Evolutionary conservation across 371 early-diverging fungal genomes (phyloP), one percentile per base, ranked within the genome.

Genomic region (Syncephalastrum sp.): DNA sequence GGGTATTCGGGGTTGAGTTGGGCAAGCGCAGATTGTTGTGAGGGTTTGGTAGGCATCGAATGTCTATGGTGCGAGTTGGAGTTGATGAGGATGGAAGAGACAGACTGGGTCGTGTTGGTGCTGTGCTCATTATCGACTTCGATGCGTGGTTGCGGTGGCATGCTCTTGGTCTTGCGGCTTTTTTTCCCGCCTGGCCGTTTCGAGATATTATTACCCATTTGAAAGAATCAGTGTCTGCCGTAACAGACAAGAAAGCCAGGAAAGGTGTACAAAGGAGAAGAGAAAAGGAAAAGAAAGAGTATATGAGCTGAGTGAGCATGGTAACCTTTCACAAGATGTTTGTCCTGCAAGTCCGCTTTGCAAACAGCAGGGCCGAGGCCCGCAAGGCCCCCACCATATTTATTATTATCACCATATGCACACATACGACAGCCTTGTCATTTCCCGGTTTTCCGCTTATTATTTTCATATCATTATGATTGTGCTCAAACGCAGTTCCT

Each of bases 1-100:
- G 78, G 78, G 47, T 74, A 77, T 33, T 77, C 73, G n/a, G 78
- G 78, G 49, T 77, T 77, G 13, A 77, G 38, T 47, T 72, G 75
- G n/a, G 75, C 63, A 17, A 77, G 54, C 6, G 77, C 53, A 15
- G 63, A 58, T 33, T 33, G 38, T 12, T 33, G 38, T 33, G 38
- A 33, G 10, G 38, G 38, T 33, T 33, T 33, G 12, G 42, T 23
- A 44, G 59, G 55, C 25, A 53, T 29, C n/a, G 55, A 55, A 19
- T 65, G 65, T 15, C 68, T 65, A 61, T 74, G 74, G 53, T 68
- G 70, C 5, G 60, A 60, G 38, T 33, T 33, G 1, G 70, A 70
- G 38, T 66, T 74, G 13, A 75, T 29, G 3, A 77, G 48, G 17
- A 79, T 79, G 1, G 79, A 79, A 52, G 60, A 74, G 45, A 74